Evolutionary conservation across 441 rosid species (phyloP), one percentile per base, ranked within the genome.

Genomic region (Capsella rubella): DNA sequence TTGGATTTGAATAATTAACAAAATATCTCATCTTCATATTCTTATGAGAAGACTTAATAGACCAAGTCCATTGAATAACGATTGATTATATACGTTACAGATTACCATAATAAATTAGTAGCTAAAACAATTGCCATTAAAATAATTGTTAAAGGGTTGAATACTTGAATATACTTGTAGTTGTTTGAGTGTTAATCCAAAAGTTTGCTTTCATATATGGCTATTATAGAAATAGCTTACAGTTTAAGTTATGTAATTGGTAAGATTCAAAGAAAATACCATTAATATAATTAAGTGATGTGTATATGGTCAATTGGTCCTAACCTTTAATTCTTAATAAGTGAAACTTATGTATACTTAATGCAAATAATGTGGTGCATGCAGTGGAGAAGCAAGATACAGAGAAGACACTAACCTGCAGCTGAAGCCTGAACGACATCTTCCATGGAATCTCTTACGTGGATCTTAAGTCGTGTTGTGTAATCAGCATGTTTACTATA

Each of bases 381-480:
- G 46, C 42, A 37, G 42, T 42, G 46, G 46, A 42, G 46, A 42
- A 42, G 46, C n/a, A 35, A 66, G 67, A 52, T 21, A 75, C 8
- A 75, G 25, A 56, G 10, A 57, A 65, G 37, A n/a, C 21, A 47
- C 15, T 12, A 42, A 84, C 91, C 87, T 32, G 89, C 86, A 49
- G 84, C 86, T 45, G 92, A 87, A 6, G 92, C 92, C 8, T 32
- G 80, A 43, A 89, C 79, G 35, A 72, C 81, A 71, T 86, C 87
- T 13, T 5, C 3, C 37, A 52, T 58, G 66, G 94, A 84, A 72
- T 90, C 79, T 16, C 85, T 80, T 61, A 50, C 1, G 51, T 70
- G 49, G 6, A 86, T 63, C 5, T 21, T 21, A 32, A 90, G 57
- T 63, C 93, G 82, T 43, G 89, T 86, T 16, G 32, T 57, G 74